Evolutionary conservation across 306 rosid species (phyloP), one percentile per base, ranked within the genome.

Genomic region (Gynostemma pentaphyllum): DNA sequence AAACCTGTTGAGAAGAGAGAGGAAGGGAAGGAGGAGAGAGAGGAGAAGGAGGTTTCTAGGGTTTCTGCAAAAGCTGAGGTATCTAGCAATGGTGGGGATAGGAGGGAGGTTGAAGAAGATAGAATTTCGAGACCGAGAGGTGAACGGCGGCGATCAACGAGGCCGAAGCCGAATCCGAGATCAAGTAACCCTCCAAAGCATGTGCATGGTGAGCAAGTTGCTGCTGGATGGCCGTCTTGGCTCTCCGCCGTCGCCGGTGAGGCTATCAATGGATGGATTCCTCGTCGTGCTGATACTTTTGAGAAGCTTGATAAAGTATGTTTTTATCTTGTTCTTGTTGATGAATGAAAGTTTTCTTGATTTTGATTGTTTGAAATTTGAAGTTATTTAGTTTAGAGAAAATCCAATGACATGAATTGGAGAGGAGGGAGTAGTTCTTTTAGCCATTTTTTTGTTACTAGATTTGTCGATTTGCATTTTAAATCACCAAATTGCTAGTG

Each of bases 171-270:
- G 28, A 94, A 94, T 84, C 99, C 95, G 45, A 76, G 99, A 78
- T 64, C 75, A 73, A 84, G 99, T 67, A 88, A 88, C 72, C 94
- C 83, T 14, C 85, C 96, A 41, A 86, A 84, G 72, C 72, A 92
- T 61, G 75, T 92, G 57, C 88, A 82, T 45, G 99, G 99, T 19
- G 97, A 94, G 85, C 99, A 86, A 77, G 94, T 94, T n/a, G 97
- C 99, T 3, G 96, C 99, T 22, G 99, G 99, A 0, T 92, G 99
- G 99, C 99, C 99, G 4, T 78, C 95, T 75, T 94, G 99, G 99
- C 87, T 94, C 66, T 92, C 95, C 40, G 87, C 91, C 66, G 90
- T 94, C 68, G 97, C 97, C 68, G 97, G 99, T 21, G 99, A 94
- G 77, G 97, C 99, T 40, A 86, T 92, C 70, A 86, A 84, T 28